Base-by-base conservation (phyloP, 768 basidiomycete genomes). In the Tulasnella sp. region DNA sequence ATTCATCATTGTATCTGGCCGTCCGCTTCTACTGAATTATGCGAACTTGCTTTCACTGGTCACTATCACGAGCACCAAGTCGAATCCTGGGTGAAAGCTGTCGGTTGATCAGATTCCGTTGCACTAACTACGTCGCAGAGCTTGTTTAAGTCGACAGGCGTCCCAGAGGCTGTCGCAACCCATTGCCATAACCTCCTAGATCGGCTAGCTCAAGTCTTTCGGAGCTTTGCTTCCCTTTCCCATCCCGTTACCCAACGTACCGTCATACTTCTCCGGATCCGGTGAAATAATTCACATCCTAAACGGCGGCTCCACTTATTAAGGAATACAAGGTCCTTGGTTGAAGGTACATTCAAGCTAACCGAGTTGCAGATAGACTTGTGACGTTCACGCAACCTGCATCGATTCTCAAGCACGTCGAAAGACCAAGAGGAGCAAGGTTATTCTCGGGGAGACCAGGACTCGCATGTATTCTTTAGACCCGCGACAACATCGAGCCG, bases 11-110 rank as follows among this genome's bases (percentile, higher is more conserved):
- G 61, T 67, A 67, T 67, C 61, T 67, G 26, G 61, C 61, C 61
- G 61, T 67, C 61, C 61, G 61, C 61, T 67, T 67, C 61, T 67
- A 35, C 61, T 67, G 61, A 67, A 67, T 67, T 67, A 67, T 67
- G 61, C 61, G 61, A 67, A 29, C 29, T 26, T 67, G 61, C 61
- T 67, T 67, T 32, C 61, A 67, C 61, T 67, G 61, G 61, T 67
- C 61, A 67, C 15, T 35, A 67, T 23, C 29, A 26, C 29, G 61
- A 13, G 32, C 29, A 15, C 11, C 11, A 35, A 5, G 61, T 29
- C 23, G 23, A 7, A 51, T 51, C 0, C 11, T 32, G 11, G n/a
- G 5, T 61, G 57, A n/a, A 57, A 61, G 57, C 20, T 26, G 57
- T 1, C n/a, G 4, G 13, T 9, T n/a, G 11, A 48, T 20, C 11